A percentile compares a stretch with the other conserved stretches of the same genome.
These are phyloP conservation scores for Fusarium anguioides DNA, from an alignment of 2,329 filamentous ascomycete genomes.

Conservation along the genomic window DNA sequence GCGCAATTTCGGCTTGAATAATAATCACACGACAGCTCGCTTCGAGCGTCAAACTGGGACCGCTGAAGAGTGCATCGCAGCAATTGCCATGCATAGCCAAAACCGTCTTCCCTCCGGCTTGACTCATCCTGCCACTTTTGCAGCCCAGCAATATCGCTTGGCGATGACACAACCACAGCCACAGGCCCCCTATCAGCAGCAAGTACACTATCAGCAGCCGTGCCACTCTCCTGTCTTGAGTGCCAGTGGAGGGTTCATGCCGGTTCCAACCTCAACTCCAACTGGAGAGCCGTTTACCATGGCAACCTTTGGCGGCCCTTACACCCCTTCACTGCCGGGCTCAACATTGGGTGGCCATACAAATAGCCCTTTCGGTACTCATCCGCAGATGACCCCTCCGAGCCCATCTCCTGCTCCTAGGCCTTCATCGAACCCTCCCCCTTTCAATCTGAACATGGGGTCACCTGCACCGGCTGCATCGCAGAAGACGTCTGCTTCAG, in stretches of 20 bases:
- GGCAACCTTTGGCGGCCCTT: background rate
- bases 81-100: background rate
- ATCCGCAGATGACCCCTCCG: conserved; percentile 28
- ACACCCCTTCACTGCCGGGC: conserved; percentile 3
- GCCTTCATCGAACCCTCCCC: background rate
- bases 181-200: background rate
- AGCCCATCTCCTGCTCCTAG: conserved; percentile 39
- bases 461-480: background rate
- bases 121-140: background rate
- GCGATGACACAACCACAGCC: background rate
- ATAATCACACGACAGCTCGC: conserved; percentile 6
- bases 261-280: background rate
- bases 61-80: conserved; percentile 28
- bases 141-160: background rate
- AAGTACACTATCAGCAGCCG: no score
- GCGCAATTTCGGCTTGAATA: background rate
- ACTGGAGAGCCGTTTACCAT: background rate
- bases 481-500: background rate
- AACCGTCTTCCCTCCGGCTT: background rate
- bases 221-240: background rate
- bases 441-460: background rate
- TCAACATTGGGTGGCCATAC: background rate
- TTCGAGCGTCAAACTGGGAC: conserved; percentile 25
- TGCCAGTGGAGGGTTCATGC: background rate
- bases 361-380: background rate